Conservation (phyloP, 1,284 basidiomycete genomes). For the Cystobasidium pallidum region DNA sequence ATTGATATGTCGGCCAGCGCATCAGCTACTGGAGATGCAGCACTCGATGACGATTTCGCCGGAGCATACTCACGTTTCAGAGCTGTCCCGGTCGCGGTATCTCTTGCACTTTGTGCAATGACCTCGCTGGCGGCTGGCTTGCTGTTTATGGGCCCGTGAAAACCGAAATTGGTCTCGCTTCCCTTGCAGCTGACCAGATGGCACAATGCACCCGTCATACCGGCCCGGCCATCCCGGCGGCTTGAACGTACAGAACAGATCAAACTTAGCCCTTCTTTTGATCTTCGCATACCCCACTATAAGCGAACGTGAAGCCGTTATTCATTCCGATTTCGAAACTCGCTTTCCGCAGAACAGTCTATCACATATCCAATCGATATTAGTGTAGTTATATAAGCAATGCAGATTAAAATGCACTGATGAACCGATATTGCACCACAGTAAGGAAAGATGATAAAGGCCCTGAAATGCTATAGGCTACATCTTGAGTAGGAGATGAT, state of each 20-base stretch:
- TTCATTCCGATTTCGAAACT: too few species aligned
- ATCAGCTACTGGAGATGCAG: constrained; percentile 18
- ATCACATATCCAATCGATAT: neutral
- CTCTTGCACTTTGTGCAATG: constrained; percentile 22
- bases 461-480: neutral
- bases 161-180: neutral
- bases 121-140: constrained; percentile 27
- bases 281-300: too few species aligned
- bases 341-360: neutral
- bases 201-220: too few species aligned
- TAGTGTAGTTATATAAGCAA: neutral
- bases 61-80: neutral
- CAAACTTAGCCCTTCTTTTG: too few species aligned
- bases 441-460: neutral
- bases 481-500: neutral
- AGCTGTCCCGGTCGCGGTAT: constrained; percentile 1
- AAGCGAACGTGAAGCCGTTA: too few species aligned
- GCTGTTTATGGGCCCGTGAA: constrained; percentile 5
- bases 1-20: neutral
- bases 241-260: too few species aligned
- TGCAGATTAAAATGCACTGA: neutral
- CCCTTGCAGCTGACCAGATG: too few species aligned
- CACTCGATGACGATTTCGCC: constrained; percentile 6
- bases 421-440: neutral
- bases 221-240: too few species aligned